These are phyloP conservation scores for Solanum corneliomulleri DNA, from an alignment of 257 asterid genomes.

Conservation along the genomic window DNA sequence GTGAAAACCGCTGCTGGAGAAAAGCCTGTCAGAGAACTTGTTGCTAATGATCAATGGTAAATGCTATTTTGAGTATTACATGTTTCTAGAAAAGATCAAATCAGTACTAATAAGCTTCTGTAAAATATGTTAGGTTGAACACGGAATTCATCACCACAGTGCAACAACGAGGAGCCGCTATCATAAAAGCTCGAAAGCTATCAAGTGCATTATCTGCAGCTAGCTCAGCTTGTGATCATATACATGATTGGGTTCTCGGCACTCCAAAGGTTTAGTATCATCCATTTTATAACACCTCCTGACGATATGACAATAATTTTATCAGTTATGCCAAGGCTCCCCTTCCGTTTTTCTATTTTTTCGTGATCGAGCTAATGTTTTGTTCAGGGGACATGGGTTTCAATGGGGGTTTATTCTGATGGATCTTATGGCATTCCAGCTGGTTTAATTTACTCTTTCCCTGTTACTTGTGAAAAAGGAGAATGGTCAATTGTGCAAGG, in stretches of 20 bases:
- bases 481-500: constrained; percentile 86
- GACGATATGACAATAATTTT: too few species aligned
- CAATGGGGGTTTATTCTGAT: constrained; percentile 85
- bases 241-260: constrained; percentile 74
- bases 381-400: constrained; percentile 67
- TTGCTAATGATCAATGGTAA: constrained; percentile 52
- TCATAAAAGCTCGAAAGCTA: constrained; percentile 58
- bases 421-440: constrained; percentile 69
- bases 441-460: constrained; percentile 72
- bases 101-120: neutral
- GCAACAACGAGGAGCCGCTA: constrained; percentile 61
- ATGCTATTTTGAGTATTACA: neutral
- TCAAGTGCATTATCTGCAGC: constrained; percentile 90
- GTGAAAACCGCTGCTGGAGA: constrained; percentile 26
- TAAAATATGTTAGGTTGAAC: constrained; percentile 28
- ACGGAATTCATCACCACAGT: constrained; percentile 51
- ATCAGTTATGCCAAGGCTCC: neutral
- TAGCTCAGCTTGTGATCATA: constrained; percentile 77
- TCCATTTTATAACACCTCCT: neutral
- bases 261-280: constrained; percentile 57
- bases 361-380: neutral
- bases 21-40: constrained; percentile 33
- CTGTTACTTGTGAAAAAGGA: constrained; percentile 72
- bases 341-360: neutral
- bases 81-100: neutral